Conservation (phyloP, 139 green algal genomes). For the Chlorella ohadii region DNA sequence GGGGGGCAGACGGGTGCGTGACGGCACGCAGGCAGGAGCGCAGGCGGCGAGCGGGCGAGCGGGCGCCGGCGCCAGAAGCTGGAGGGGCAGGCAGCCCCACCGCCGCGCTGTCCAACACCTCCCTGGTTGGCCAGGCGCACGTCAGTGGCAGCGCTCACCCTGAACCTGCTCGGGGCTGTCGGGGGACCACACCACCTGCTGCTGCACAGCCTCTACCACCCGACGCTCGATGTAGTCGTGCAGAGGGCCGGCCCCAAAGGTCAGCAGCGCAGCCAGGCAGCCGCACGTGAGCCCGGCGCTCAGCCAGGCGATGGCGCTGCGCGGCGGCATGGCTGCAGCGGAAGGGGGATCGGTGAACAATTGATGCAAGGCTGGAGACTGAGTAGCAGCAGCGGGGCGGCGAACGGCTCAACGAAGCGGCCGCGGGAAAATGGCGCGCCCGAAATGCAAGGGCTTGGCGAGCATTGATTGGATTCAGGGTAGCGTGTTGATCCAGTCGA, state of each 20-base stretch:
- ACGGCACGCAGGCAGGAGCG: background rate
- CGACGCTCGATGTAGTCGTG: conserved; percentile 44
- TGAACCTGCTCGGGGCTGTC: conserved; percentile 21
- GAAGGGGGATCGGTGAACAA: too few species aligned
- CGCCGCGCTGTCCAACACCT: background rate
- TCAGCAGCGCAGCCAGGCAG: background rate
- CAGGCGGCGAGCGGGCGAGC: background rate
- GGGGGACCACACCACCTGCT: conserved; percentile 41
- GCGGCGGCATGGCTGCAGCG: too few species aligned
- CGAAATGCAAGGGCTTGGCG: too few species aligned
- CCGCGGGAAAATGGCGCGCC: too few species aligned
- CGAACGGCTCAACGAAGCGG: too few species aligned
- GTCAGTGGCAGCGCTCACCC: background rate
- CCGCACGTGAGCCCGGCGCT: too few species aligned
- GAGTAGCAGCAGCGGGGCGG: too few species aligned
- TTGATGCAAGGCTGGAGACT: too few species aligned
- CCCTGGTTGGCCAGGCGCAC: too few species aligned
- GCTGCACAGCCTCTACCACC: conserved; percentile 15
- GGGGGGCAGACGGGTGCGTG: background rate
- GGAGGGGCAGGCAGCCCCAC: background rate
- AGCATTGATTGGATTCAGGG: too few species aligned
- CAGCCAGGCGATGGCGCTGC: too few species aligned
- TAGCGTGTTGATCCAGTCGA: too few species aligned
- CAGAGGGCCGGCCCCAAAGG: background rate
- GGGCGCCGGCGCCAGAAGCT: background rate